phyloP scores from a whole-genome alignment of 108 stramenopile genomes.

The Nannochloropsis oceanica region DNA sequence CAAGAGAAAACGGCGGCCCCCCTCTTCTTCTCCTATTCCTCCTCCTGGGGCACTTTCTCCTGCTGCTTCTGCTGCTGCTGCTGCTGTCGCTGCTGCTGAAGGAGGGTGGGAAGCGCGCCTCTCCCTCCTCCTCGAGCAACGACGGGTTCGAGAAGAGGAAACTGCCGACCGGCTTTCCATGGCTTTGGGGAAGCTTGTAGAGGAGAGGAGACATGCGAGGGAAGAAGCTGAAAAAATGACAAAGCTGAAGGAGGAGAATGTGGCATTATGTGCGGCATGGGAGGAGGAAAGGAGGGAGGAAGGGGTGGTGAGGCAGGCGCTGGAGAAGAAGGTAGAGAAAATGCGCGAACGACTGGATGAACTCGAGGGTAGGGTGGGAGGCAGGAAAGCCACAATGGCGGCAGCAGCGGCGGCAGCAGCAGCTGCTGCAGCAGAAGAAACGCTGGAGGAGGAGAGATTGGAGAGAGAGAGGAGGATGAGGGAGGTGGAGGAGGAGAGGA shows the following conservation, averaged over 20 bases:
- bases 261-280: neutral
- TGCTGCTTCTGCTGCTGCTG: neutral
- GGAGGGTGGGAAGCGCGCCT: neutral
- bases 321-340: no score
- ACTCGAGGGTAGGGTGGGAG: no score
- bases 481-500: no score
- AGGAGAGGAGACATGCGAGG: neutral
- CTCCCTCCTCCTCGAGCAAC: neutral
- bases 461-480: no score
- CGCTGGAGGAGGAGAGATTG: no score
- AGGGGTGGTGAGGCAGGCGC: no score
- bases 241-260: neutral
- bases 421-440: no score
- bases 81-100: neutral
- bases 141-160: neutral
- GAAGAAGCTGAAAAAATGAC: neutral
- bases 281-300: no score
- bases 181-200: neutral
- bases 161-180: neutral
- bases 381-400: no score
- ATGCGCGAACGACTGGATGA: no score
- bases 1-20: neutral
- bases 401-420: no score
- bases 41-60: no score
- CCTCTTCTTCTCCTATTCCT: neutral